Evolutionary conservation across 2,329 filamentous ascomycete species (phyloP).

Genomic region (Tolypocladium ophioglossoides): DNA sequence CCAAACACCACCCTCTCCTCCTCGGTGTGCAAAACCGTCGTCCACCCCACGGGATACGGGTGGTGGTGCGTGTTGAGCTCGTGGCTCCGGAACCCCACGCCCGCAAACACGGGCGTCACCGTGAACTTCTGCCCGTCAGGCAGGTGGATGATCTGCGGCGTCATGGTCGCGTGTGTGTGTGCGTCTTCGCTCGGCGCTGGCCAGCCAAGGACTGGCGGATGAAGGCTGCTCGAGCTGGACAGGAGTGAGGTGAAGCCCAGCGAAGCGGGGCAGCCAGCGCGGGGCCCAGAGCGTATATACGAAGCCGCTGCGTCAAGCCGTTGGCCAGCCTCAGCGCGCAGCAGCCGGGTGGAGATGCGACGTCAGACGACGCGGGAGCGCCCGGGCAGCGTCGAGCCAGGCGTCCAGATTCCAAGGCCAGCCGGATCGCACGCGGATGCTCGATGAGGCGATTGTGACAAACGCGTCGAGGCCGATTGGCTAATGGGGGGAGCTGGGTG

Average conservation of each 20-base stretch:
- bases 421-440: not conserved
- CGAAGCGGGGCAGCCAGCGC: not conserved
- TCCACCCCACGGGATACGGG: slow-evolving; percentile 80
- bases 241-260: not conserved
- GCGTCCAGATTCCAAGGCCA: not conserved
- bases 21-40: slow-evolving; percentile 71
- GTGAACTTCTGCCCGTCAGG: slow-evolving; percentile 81
- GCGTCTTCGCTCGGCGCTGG: not conserved
- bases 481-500: not conserved
- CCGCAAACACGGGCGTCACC: slow-evolving; percentile 81
- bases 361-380: not conserved
- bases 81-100: slow-evolving; percentile 78
- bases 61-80: slow-evolving; percentile 59
- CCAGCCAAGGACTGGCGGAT: not conserved
- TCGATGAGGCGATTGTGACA: not conserved
- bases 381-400: not conserved
- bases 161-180: slow-evolving; percentile 18
- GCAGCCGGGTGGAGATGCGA: too few species aligned
- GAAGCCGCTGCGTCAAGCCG: not conserved
- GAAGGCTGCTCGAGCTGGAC: not conserved
- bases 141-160: slow-evolving; percentile 49
- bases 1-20: slow-evolving; percentile 15
- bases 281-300: not conserved
- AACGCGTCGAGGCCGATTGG: not conserved
- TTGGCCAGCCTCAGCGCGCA: not conserved